Evolutionary conservation across 2,329 filamentous ascomycete genomes (phyloP).

Genomic region (Atkinsonella hypoxylon): DNA sequence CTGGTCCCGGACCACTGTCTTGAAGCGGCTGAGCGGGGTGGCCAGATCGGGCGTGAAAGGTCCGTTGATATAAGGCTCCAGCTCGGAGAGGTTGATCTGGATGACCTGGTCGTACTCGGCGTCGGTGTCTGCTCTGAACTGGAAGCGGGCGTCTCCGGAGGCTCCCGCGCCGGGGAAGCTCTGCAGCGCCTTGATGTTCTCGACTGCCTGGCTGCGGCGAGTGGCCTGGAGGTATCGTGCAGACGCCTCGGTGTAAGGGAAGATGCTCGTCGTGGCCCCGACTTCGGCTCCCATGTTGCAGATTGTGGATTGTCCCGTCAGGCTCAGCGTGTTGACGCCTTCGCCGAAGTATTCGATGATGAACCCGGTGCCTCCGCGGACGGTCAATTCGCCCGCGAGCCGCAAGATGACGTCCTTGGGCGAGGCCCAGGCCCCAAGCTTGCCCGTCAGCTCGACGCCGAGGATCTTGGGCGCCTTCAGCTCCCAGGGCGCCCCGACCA

Average conservation of each 20-base stretch:
- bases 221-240: constrained; percentile 79
- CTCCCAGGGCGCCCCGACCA: constrained; percentile 96
- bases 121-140: constrained; percentile 65
- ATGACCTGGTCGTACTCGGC: constrained; percentile 87
- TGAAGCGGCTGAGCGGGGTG: constrained; percentile 83
- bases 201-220: constrained; percentile 51
- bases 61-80: constrained; percentile 95
- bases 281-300: constrained; percentile 88
- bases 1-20: constrained; percentile 69
- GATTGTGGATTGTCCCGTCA: constrained; percentile 85
- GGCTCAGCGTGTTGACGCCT: constrained; percentile 78
- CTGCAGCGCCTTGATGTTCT: constrained; percentile 50
- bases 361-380: constrained; percentile 85
- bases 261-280: constrained; percentile 88
- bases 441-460: constrained; percentile 72
- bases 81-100: constrained; percentile 75
- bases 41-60: constrained; percentile 94
- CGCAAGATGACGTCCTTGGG: constrained; percentile 93
- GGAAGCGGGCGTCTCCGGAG: constrained; percentile 38
- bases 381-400: constrained; percentile 80
- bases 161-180: constrained; percentile 33
- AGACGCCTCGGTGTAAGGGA: constrained; percentile 81
- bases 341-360: constrained; percentile 91
- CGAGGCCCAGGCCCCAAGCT: constrained; percentile 80
- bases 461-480: constrained; percentile 87